phyloP scores from a whole-genome alignment of 495 filamentous ascomycete genomes.

The Penicillium silybi region DNA sequence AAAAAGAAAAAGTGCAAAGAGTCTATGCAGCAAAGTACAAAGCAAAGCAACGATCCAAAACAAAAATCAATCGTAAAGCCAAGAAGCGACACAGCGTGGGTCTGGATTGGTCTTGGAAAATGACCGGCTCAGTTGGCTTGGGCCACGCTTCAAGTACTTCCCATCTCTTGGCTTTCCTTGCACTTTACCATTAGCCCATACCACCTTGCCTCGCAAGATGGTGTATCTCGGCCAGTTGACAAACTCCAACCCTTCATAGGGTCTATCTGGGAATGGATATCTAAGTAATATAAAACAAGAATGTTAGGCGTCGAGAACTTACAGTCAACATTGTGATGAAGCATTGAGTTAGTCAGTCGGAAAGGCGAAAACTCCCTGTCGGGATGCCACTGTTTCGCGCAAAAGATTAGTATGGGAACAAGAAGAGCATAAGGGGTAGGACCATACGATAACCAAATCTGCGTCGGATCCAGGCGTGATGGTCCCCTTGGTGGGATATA shows the following conservation, averaged over 20 bases:
- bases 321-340: slow-evolving; percentile 58
- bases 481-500: slow-evolving; percentile 52
- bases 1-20: too few species aligned
- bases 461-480: slow-evolving; percentile 52
- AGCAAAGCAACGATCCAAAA: too few species aligned
- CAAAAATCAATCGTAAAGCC: slow-evolving; percentile 10
- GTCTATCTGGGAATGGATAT: slow-evolving; percentile 37
- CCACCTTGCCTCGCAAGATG: slow-evolving; percentile 52
- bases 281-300: background rate
- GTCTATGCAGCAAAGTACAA: too few species aligned
- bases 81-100: slow-evolving; percentile 6
- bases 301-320: background rate
- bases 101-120: background rate
- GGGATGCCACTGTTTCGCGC: slow-evolving; percentile 8
- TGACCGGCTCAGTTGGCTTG: slow-evolving; percentile 7
- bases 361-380: background rate
- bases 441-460: slow-evolving; percentile 37
- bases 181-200: slow-evolving; percentile 51
- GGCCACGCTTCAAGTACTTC: slow-evolving; percentile 48
- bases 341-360: slow-evolving; percentile 23
- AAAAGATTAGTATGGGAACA: too few species aligned
- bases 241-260: slow-evolving; percentile 53
- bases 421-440: background rate
- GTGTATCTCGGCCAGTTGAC: slow-evolving; percentile 61
- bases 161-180: slow-evolving; percentile 50